Base-by-base conservation (phyloP, 768 basidiomycete genomes). In the Boletus tomentosulus region DNA sequence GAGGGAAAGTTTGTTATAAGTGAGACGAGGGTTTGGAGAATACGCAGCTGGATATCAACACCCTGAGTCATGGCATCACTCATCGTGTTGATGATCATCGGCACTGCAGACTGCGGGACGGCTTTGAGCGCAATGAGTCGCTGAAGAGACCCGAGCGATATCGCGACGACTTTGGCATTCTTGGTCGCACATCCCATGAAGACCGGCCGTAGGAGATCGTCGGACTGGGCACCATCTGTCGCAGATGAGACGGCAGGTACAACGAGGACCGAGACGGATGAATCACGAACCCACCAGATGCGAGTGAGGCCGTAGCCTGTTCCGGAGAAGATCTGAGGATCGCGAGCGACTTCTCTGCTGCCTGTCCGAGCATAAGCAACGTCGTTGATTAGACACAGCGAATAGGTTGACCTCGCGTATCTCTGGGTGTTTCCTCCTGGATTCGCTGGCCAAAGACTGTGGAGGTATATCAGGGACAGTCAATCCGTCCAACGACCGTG, bases 181-280 rank as follows among this genome's bases (percentile, higher is more conserved):
- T 88, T 92, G 4, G 92, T 97, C 28, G 87, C 85, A 60, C 93
- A 94, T 46, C 93, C 93, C 85, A 96, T 91, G 64, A 94, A 92
- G 1, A 98, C 85, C 0, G 96, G 96, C 46, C 83, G 77, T 19
- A 96, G 78, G 25, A 97, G 78, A 56, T 88, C 87, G 43, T 88
- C 83, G 1, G 91, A 85, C 68, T 90, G 87, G 9, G 86, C 82
- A 4, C 85, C 84, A 78, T 89, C 86, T 90, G 58, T 10, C 39
- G 43, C 9, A 15, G 3, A 51, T 65, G 47, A 63, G 61, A 58
- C 39, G 15, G 54, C 50, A 54, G 31, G 31, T 19, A 35, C 13
- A 25, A 10, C 16, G 16, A 33, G 12, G 25, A 43, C 13, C 25
- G 16, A 48, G 34, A 16, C 2, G 50, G 35, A 16, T 11, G 22